These are phyloP conservation scores for Ascosphaera aggregata DNA, from an alignment of 2,329 filamentous ascomycete species.

Conservation along the genomic window DNA sequence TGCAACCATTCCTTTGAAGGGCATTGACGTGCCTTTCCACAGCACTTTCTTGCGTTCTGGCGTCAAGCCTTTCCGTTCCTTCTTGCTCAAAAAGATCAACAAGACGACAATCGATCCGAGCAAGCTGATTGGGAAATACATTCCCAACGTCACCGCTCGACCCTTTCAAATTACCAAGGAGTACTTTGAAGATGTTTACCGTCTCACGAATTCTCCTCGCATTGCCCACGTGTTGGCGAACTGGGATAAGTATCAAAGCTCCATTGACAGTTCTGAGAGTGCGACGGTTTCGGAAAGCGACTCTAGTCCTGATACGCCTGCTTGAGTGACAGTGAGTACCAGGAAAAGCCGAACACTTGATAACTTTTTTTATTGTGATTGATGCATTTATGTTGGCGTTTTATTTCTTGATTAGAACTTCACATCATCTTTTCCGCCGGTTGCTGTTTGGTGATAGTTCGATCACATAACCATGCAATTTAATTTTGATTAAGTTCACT, in stretches of 20 bases:
- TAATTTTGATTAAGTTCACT: not conserved
- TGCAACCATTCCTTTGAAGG: constrained; percentile 86
- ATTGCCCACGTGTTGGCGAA: constrained; percentile 45
- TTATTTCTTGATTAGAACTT: not conserved
- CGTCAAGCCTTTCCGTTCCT: constrained; percentile 96
- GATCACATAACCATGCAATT: not conserved
- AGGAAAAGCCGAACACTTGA: too few relatives aligned
- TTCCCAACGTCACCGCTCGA: constrained; percentile 91
- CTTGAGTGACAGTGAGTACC: too few relatives aligned
- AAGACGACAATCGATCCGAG: constrained; percentile 95
- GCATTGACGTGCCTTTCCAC: constrained; percentile 98
- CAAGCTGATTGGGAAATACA: constrained; percentile 96
- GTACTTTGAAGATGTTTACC: constrained; percentile 98
- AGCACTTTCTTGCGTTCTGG: constrained; percentile 93
- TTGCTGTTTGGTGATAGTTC: not conserved
- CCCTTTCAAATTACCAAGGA: constrained; percentile 93
- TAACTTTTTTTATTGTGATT: constrained; percentile 3
- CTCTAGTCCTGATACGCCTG: not conserved
- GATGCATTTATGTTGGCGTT: not conserved
- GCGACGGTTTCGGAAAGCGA: constrained; percentile 2
- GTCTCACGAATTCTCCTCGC: constrained; percentile 55
- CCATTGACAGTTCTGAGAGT: constrained; percentile 8
- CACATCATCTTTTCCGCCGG: too few relatives aligned
- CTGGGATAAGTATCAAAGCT: constrained; percentile 47
- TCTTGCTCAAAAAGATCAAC: constrained; percentile 99